Evolutionary conservation across 768 basidiomycete genomes (phyloP), one percentile per base, ranked within the genome.

Genomic region (Phylloporus sp.): DNA sequence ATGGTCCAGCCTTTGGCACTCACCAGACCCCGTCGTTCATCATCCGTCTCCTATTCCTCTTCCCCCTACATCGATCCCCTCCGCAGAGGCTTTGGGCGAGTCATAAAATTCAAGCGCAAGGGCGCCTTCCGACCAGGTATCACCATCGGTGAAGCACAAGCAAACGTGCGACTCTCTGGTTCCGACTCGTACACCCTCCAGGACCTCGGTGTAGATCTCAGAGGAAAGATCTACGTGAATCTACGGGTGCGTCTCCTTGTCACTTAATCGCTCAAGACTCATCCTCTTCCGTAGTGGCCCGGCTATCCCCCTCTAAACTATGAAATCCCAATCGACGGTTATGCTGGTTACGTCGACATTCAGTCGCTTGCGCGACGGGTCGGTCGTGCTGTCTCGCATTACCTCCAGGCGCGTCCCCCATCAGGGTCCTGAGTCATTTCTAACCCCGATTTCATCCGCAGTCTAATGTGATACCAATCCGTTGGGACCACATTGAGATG

Each of bases 51-150:
- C 26, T 69, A 74, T 28, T 50, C 67, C 12, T 69, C 73, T 23
- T 63, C 70, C 29, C 59, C 71, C 9, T 71, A 70, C 57, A 34
- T 60, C 31, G 75, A 81, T 50, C 62, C 70, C n/a, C 80, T 76
- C 62, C 77, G 75, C 20, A 72, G 75, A 23, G 72, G 77, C 13
- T 77, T 75, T 57, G 72, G 77, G 24, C 69, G 76, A 35, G 71
- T 80, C 48, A 72, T 89, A 52, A 87, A 85, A 64, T 89, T 89
- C 71, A 86, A 84, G 69, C 80, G 82, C 64, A 88, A 84, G 72
- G 84, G 83, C 11, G 73, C 81, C 12, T 79, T 86, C 62, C 71
- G 76, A 45, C 74, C 80, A 20, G 87, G 87, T 7, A 77, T 89
- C 58, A 81, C 76, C 34, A 76, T 89, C 18, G 78, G 77, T 18